These are phyloP conservation scores for Fomitopsis schrenkii DNA, from an alignment of 1,284 basidiomycete genomes.

Conservation along the genomic window DNA sequence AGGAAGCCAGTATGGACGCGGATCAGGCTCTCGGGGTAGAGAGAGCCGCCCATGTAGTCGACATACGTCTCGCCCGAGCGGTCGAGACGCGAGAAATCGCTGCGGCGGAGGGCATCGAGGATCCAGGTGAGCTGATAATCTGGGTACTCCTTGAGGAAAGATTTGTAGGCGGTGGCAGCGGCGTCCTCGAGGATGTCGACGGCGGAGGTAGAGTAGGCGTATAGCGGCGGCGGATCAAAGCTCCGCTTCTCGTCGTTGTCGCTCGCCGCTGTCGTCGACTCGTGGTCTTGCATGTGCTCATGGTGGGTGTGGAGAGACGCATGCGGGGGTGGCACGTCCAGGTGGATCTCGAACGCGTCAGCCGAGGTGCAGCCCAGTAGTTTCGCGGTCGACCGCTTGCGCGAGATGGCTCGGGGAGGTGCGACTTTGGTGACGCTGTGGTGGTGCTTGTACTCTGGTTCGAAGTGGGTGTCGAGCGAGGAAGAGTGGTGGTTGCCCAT, in stretches of 20 bases:
- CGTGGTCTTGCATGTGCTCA: slow-evolving; percentile 16
- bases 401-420: slow-evolving; percentile 11
- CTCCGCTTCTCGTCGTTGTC: slow-evolving; percentile 17
- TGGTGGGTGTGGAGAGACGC: background rate
- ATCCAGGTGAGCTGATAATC: slow-evolving; percentile 36
- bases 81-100: slow-evolving; percentile 65
- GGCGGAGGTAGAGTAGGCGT: slow-evolving; percentile 21
- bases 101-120: slow-evolving; percentile 64
- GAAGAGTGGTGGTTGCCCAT: slow-evolving; percentile 32
- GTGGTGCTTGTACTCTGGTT: background rate
- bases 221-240: slow-evolving; percentile 28
- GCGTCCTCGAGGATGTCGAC: slow-evolving; percentile 27
- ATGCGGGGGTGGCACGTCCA: slow-evolving; percentile 9
- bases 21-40: slow-evolving; percentile 74
- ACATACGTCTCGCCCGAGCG: slow-evolving; percentile 66
- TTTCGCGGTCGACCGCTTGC: slow-evolving; percentile 23
- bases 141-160: slow-evolving; percentile 35
- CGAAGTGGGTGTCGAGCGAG: slow-evolving; percentile 10
- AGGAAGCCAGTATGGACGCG: slow-evolving; percentile 66
- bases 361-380: slow-evolving; percentile 26
- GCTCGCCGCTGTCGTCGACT: slow-evolving; percentile 10
- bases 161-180: slow-evolving; percentile 22
- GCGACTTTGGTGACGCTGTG: slow-evolving; percentile 7
- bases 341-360: slow-evolving; percentile 18
- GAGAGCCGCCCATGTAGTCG: slow-evolving; percentile 78